A percentile compares a stretch with the other conserved stretches of the same genome.
These are phyloP conservation scores for Rhizomucor pusillus DNA, from an alignment of 371 early-diverging fungal species.

Conservation along the genomic window DNA sequence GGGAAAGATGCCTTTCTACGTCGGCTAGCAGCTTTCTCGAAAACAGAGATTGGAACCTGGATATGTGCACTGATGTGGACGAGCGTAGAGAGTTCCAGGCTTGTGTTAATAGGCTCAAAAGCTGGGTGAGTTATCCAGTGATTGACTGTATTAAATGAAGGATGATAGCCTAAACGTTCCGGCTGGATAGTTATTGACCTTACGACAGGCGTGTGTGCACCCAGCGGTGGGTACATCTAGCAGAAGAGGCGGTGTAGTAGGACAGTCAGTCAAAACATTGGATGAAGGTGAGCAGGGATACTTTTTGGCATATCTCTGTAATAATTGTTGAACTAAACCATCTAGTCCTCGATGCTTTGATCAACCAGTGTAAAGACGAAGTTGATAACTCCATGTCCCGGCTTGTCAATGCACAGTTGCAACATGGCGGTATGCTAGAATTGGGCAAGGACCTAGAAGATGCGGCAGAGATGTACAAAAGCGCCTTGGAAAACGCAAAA, in stretches of 20 bases:
- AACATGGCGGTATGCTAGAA: constrained; percentile 22
- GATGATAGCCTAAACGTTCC: no score
- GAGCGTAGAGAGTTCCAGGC: neutral
- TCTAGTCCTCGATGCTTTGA: constrained; percentile 50
- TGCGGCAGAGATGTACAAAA: constrained; percentile 2
- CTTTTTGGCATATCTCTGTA: neutral
- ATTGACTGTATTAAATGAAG: no score
- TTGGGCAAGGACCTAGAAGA: constrained; percentile 1
- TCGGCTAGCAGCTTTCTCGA: constrained; percentile 20
- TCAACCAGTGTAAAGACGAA: constrained; percentile 30
- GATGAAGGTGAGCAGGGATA: constrained; percentile 16
- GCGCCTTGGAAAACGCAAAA: neutral
- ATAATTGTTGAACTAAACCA: neutral
- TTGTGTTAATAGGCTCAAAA: no score
- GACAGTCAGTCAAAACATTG: constrained; percentile 16
- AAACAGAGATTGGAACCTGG: constrained; percentile 16
- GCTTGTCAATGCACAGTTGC: constrained; percentile 15
- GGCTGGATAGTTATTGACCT: constrained; percentile 28
- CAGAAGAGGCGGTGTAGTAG: constrained; percentile 4
- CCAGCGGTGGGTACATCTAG: constrained; percentile 24
- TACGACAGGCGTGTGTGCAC: constrained; percentile 38
- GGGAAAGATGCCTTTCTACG: constrained; percentile 37
- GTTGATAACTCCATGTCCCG: constrained; percentile 10
- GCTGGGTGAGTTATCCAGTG: no score
- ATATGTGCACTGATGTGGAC: neutral